Conservation (phyloP, 176 grass and related monocot species). For the Lolium multiflorum region DNA sequence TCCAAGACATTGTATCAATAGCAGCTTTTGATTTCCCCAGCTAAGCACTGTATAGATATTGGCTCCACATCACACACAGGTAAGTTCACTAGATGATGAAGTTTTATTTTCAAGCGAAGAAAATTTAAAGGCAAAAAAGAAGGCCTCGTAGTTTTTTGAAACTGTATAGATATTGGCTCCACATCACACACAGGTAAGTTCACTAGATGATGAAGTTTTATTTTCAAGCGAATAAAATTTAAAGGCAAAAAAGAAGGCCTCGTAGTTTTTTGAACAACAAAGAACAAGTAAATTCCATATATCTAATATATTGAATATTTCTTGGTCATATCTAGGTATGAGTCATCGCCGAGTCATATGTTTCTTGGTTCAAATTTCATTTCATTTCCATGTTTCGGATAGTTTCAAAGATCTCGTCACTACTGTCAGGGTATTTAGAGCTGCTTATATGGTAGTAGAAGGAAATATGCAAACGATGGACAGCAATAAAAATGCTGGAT, state of each 20-base stretch:
- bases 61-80: no score
- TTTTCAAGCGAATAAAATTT: no score
- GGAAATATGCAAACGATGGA: background rate
- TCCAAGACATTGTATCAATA: no score
- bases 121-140: no score
- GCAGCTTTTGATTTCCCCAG: no score
- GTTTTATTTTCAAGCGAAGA: no score
- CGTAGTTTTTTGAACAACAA: background rate
- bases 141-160: background rate
- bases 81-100: no score
- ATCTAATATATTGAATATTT: background rate
- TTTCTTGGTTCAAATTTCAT: background rate
- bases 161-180: no score
- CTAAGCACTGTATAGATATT: no score
- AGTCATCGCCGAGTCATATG: constrained; percentile 1
- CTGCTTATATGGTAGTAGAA: background rate
- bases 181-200: no score
- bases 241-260: no score
- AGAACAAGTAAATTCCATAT: background rate
- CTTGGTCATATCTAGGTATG: background rate
- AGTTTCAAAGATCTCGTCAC: background rate
- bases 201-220: no score
- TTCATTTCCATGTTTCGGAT: background rate
- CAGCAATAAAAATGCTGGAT: background rate
- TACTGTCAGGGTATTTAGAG: background rate